Conservation (phyloP, 257 asterid genomes). For the Primulina eburnea region DNA sequence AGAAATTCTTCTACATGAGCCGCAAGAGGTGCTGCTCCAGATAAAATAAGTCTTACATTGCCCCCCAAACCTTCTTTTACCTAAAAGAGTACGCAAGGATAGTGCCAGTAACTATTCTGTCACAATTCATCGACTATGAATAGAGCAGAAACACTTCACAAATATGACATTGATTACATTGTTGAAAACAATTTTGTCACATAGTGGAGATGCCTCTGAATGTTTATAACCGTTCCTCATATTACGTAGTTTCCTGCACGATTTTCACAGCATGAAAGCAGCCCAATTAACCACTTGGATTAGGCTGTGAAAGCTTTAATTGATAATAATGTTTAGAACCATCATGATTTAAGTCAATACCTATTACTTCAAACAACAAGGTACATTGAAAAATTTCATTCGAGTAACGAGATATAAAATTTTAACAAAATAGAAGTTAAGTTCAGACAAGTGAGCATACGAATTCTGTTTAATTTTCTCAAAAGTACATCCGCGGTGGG, state of each 20-base stretch:
- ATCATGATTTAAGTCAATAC: slow-evolving; percentile 9
- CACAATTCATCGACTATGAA: slow-evolving; percentile 15
- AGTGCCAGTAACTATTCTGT: slow-evolving; percentile 22
- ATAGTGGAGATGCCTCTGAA: slow-evolving; percentile 60
- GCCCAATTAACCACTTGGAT: slow-evolving; percentile 8
- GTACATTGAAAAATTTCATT: neutral
- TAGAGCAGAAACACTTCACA: slow-evolving; percentile 15
- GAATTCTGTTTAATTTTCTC: neutral
- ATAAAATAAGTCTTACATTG: slow-evolving; percentile 75
- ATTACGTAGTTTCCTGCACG: slow-evolving; percentile 62
- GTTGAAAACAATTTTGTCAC: slow-evolving; percentile 79
- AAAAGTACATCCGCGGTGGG: slow-evolving; percentile 22
- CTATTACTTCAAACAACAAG: slow-evolving; percentile 9
- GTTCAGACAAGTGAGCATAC: neutral
- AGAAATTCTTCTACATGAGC: slow-evolving; percentile 85
- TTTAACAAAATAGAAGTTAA: slow-evolving; percentile 4
- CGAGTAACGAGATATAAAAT: neutral
- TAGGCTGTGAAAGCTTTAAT: slow-evolving; percentile 7
- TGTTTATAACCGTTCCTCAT: slow-evolving; percentile 71
- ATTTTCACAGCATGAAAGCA: slow-evolving; percentile 17
- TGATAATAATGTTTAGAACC: neutral
- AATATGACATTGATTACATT: slow-evolving; percentile 49
- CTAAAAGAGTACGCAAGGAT: slow-evolving; percentile 37
- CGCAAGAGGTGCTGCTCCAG: slow-evolving; percentile 99
- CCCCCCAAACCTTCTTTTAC: slow-evolving; percentile 95